Conservation (phyloP, 495 filamentous ascomycete species). For the Letharia columbiana region DNA sequence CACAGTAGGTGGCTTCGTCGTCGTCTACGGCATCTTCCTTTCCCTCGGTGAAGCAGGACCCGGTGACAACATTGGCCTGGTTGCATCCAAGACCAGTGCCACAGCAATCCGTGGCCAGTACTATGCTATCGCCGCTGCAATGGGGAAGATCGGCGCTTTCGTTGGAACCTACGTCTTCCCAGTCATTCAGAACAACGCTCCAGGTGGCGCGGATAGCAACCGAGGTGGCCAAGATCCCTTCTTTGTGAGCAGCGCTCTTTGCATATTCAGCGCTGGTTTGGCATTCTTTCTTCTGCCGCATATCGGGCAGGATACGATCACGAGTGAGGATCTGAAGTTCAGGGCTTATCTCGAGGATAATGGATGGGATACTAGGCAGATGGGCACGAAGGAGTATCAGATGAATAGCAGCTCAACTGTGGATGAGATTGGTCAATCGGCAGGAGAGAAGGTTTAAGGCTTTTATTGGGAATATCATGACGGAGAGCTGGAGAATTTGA, state of each 20-base stretch:
- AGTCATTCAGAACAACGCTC: conserved; percentile 56
- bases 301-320: conserved; percentile 67
- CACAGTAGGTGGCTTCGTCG: conserved; percentile 67
- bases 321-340: conserved; percentile 61
- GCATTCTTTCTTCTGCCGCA: conserved; percentile 53
- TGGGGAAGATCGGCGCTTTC: conserved; percentile 84
- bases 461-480: background rate
- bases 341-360: conserved; percentile 55
- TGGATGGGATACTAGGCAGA: conserved; percentile 61
- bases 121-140: conserved; percentile 79
- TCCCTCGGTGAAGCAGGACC: conserved; percentile 79
- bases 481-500: background rate
- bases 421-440: conserved; percentile 10
- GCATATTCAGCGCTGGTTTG: conserved; percentile 52
- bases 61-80: conserved; percentile 82
- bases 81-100: conserved; percentile 79
- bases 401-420: conserved; percentile 18
- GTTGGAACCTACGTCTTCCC: conserved; percentile 81
- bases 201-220: conserved; percentile 42
- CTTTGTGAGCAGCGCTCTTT: conserved; percentile 58
- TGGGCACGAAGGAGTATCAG: conserved; percentile 43
- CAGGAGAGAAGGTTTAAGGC: conserved; percentile 1
- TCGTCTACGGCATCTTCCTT: conserved; percentile 71
- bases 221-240: conserved; percentile 72
- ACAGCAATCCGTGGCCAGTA: conserved; percentile 85